Evolutionary conservation across 1,284 basidiomycete genomes (phyloP), one percentile per base, ranked within the genome.

Genomic region (Gomphus bonarii): DNA sequence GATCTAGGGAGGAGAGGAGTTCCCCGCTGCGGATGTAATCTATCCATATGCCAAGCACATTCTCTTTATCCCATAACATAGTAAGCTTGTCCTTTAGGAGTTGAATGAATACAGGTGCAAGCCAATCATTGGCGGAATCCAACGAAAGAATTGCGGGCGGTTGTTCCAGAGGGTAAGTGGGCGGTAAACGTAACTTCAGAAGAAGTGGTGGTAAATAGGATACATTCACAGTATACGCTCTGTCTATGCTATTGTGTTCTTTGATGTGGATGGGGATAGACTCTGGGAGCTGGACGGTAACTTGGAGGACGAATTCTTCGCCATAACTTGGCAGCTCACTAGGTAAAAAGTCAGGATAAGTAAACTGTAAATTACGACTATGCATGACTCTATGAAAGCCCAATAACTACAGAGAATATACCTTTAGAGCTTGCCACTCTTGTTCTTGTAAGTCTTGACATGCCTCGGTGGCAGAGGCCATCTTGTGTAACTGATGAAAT

Each of bases 11-110:
- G 22, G 81, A 55, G 7, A 57, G 42, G 54, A 62, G 51, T 38
- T 64, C 59, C 12, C 81, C 86, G 22, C 73, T 79, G 20, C 80
- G 77, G 54, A 89, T 74, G 66, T 75, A 80, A 65, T 88, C 85
- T 42, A 87, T 73, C 84, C 85, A 87, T 42, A 69, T 72, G 63
- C 83, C 88, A 3, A 90, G 70, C 3, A 83, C 72, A 18, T 61
- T 61, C 58, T 84, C 79, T 9, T 78, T 79, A 22, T 75, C 69
- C 84, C 84, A 88, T 73, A 78, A 77, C 1, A 72, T 70, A 31
- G 69, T 60, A 48, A 89, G 68, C 18, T 65, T 64, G 20, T 67
- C 61, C 22, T 70, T 69, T 5, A 88, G 67, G 9, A 65, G 66
- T 11, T 47, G 28, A 6, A 63, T 40, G 20, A 64, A 47, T 9